Evolutionary conservation across 371 early-diverging fungal genomes (phyloP), one percentile per base, ranked within the genome.

Genomic region (Cokeromyces recurvatus): DNA sequence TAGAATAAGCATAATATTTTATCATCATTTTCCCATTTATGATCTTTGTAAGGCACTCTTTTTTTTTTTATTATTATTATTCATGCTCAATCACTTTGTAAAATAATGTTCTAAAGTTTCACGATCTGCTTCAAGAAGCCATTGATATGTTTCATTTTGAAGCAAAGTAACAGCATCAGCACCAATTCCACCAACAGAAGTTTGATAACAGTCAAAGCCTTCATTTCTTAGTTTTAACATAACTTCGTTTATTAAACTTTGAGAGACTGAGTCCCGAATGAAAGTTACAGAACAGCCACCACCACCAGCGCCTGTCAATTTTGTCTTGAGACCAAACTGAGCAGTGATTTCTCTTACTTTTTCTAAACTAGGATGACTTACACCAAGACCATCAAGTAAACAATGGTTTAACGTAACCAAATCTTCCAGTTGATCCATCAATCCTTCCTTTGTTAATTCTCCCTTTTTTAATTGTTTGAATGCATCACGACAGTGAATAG

Each of bases 221-320:
- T 76, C 66, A 10, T 50, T 48, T 15, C 49, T 61, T 27, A 92
- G 61, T 29, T 70, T 60, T 0, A 36, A 32, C 27, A 64, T 65
- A 8, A 82, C 74, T 2, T 38, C 49, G 5, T 64, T 64, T 2
- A 86, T 60, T 0, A 64, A 51, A 19, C 57, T 68, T 23, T 61
- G 66, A n/a, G 52, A 52, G 27, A 65, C 52, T 56, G 56, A 84
- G 46, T 79, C 72, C n/a, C 78, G 79, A 16, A 97, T 55, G 40
- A 92, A 64, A 0, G 90, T 87, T 43, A 97, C 58, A 9, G 90
- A 88, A 57, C 98, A 97, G 2, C 98, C 98, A 24, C 98, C 98
- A 25, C 98, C 98, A 24, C 98, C 97, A n/a, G 93, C 95, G 16
- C 97, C 98, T 0, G 98, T 97, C 34, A 97, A 68, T 64, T 97